Base-by-base conservation (phyloP, 306 rosid species). In the Styphnolobium japonicum region DNA sequence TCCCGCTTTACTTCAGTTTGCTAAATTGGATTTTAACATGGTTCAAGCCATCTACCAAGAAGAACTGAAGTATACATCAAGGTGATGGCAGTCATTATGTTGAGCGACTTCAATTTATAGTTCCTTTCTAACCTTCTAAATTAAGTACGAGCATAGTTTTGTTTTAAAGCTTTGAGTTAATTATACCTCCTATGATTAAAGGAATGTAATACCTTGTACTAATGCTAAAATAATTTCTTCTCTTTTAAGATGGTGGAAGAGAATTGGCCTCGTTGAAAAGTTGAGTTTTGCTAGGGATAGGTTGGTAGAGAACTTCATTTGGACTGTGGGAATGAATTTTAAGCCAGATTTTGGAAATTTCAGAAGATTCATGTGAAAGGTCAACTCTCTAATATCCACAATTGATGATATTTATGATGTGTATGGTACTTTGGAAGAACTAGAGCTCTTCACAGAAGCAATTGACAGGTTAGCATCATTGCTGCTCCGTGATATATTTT, bases 221-320 rank as follows among this genome's bases (percentile, higher is more conserved):
- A 58, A 58, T 58, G 40, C 37, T 14, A 0, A 12, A 5, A 3
- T 3, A 0, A 1, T 29, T 43, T 40, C 5, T 21, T 66, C 34
- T 10, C 23, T n/a, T 40, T 46, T 2, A 37, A 81, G 84, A 16
- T 81, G 80, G 80, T 81, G 84, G 84, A 55, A 7, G 21, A 71
- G 52, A 15, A 73, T 5, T 12, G 67, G 60, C 10, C 23, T 69
- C 6, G 39, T 11, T n/a, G 60, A 29, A 8, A 73, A 81, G 4
- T 27, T 81, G 63, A 16, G 25, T 14, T 81, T 73, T 65, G 70
- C 52, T 0, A 81, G 75, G 63, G 79, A 80, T 29, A 80, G 79
- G 15, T 8, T 52, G 15, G 21, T 72, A 77, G 79, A 62, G 25
- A 25, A 21, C 60, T 73, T 74, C 42, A 27, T 74, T 0, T 74